Evolutionary conservation across 345 rosid genomes (phyloP).

Genomic region (Eucalyptus regnans): DNA sequence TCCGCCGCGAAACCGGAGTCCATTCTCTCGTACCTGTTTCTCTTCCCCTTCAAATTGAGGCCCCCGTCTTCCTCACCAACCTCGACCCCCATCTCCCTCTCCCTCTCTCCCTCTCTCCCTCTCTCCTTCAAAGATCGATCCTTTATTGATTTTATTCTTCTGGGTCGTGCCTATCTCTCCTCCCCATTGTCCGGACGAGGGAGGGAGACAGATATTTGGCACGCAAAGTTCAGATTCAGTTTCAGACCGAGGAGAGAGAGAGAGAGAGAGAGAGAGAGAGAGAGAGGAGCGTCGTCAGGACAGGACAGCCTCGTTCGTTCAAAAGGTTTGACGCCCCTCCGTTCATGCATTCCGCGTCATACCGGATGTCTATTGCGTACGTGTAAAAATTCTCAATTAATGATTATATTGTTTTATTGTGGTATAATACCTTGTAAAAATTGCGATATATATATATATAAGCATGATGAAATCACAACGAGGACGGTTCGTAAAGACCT

Average conservation of each 20-base stretch:
- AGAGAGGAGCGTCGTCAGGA: background rate
- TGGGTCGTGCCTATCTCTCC: background rate
- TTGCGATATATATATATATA: background rate
- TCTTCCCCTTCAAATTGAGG: background rate
- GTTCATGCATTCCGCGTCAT: background rate
- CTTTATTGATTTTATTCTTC: background rate
- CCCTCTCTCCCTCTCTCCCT: background rate
- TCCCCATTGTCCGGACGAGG: background rate
- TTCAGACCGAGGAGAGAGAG: background rate
- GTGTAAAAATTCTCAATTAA: background rate
- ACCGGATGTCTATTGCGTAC: background rate
- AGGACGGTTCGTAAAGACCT: background rate
- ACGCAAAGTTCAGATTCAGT: background rate
- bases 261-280: background rate
- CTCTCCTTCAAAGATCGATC: background rate
- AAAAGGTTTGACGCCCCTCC: background rate
- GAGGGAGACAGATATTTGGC: background rate
- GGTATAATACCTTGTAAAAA: background rate
- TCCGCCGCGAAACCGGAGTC: background rate
- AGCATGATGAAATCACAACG: background rate
- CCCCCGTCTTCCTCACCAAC: background rate
- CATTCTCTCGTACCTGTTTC: conserved; percentile 8
- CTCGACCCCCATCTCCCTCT: conserved; percentile 1
- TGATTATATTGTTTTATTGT: background rate
- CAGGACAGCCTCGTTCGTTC: background rate